Base-by-base conservation (phyloP, 139 green algal species). In the Tetraselmis striata region DNA sequence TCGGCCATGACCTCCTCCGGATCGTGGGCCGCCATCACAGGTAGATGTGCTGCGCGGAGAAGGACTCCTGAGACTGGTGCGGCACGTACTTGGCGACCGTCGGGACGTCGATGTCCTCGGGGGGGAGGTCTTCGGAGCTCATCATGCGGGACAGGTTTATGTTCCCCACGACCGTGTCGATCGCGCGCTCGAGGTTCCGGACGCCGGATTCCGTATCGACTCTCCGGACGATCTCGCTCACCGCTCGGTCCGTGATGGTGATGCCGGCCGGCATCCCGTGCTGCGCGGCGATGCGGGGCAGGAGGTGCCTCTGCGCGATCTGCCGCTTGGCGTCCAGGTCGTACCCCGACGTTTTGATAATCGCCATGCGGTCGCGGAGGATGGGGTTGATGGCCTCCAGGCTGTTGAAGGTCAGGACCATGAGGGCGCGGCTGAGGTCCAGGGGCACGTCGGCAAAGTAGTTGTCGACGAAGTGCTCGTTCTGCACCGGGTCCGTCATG, bases 401-500 rank as follows among this genome's bases (percentile, higher is more conserved):
- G 78, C 75, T 30, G 78, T 81, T 81, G 78, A 31, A 81, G 22
- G 78, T 74, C 2, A 81, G 75, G 24, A 81, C 30, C 31, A 81
- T 75, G 2, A 81, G 24, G 23, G 24, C n/a, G 26, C 78, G 31
- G 22, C 28, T 74, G 28, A 81, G 23, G 78, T 81, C 78, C 28
- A 81, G 31, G 1, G 31, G 31, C 11, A 81, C 32, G 30, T 29
- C 26, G 24, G 2, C 18, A 29, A 81, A 81, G 31, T 76, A 81
- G 24, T 22, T 11, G 78, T 81, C 78, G 2, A 75, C 11, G 31
- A 81, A 81, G 31, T 30, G 2, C 1, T 75, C 31, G 78, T 75
- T 76, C 78, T 81, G 78, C 31, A 29, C 31, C 2, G 31, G 11
- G 32, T 81, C 78, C 1, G 78, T 81, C 31, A 81, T 5, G 78